phyloP scores from a whole-genome alignment of 108 stramenopile species.

The Aurantiochytrium sp. region DNA sequence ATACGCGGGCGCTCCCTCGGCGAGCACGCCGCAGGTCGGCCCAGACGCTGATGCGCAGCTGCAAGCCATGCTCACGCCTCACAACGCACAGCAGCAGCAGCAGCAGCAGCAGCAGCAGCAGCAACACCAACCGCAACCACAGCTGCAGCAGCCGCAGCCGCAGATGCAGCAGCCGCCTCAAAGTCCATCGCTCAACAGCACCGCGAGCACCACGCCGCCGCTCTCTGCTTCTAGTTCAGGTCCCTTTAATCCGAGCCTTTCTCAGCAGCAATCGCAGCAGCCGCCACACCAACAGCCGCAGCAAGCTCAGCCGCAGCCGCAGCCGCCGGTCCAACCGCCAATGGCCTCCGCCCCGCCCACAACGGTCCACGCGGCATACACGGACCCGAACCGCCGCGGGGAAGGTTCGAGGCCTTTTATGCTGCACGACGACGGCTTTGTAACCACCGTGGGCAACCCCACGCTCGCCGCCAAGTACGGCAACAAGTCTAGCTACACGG shows the following conservation, averaged over 20 bases:
- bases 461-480: conserved; percentile 9
- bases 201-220: too few species aligned
- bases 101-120: neutral
- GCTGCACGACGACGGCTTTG: neutral
- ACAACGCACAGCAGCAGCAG: neutral
- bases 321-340: neutral
- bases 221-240: too few species aligned
- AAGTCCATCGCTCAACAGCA: neutral
- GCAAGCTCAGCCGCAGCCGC: neutral
- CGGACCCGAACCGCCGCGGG: neutral
- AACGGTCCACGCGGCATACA: neutral
- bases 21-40: too few species aligned
- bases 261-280: too few species aligned
- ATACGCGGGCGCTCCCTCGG: neutral
- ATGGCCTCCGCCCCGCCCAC: neutral
- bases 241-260: too few species aligned
- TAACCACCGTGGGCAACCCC: neutral
- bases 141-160: neutral
- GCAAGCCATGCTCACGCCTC: neutral
- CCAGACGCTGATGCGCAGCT: neutral
- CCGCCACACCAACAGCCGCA: too few species aligned
- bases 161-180: neutral
- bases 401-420: neutral
- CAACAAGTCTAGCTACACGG: conserved; percentile 1
- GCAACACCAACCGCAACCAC: neutral